Conservation (phyloP, 139 green algal genomes). For the Chlamydomonas sp. region DNA sequence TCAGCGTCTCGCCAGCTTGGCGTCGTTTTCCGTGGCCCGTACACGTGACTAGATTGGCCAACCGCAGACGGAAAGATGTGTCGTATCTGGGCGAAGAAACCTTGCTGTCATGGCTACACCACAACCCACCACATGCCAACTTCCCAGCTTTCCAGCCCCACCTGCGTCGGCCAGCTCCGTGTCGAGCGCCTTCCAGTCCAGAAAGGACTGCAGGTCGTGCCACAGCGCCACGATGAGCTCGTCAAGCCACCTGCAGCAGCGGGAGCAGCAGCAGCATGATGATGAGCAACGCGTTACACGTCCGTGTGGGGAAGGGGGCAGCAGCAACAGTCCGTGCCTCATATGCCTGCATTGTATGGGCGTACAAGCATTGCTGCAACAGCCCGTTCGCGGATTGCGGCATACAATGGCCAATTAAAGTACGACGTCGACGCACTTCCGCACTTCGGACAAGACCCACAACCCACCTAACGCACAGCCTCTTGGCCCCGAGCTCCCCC, state of each 20-base stretch:
- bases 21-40: too few relatives aligned
- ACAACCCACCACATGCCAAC: conserved; percentile 3
- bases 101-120: background rate
- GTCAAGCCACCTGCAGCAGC: conserved; percentile 44
- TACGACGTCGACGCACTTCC: too few relatives aligned
- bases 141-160: background rate
- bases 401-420: background rate
- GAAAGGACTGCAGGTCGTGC: conserved; percentile 62
- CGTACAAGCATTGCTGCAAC: background rate
- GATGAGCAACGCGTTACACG: background rate
- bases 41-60: too few relatives aligned
- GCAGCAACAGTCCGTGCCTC: too few relatives aligned
- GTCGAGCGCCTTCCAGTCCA: conserved; percentile 58
- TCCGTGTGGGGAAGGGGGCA: too few relatives aligned
- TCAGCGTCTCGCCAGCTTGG: too few relatives aligned
- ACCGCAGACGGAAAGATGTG: too few relatives aligned
- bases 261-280: background rate
- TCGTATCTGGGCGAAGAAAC: too few relatives aligned
- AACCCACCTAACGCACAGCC: conserved; percentile 34
- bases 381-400: background rate
- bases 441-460: too few relatives aligned
- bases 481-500: conserved; percentile 25
- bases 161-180: conserved; percentile 26
- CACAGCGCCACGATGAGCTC: conserved; percentile 60
- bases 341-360: background rate